Evolutionary conservation across 176 grass and related monocot species (phyloP).

Genomic region (Dactylis glomerata): DNA sequence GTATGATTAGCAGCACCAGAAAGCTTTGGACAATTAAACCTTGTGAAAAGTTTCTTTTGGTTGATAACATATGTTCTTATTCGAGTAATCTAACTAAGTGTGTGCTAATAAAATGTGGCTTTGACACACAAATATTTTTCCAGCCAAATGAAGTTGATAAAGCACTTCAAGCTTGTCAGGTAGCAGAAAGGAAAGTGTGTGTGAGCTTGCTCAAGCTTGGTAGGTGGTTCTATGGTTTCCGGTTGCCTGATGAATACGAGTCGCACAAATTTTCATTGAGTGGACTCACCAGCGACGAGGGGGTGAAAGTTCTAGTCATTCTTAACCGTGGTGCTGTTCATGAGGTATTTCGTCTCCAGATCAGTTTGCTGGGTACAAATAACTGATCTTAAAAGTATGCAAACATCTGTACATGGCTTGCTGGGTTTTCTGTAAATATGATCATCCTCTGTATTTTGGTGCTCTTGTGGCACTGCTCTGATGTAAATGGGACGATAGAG

Average conservation of each 20-base stretch:
- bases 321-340: constrained; percentile 81
- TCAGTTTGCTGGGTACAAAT: constrained; percentile 40
- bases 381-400: constrained; percentile 18
- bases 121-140: neutral
- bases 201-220: constrained; percentile 67
- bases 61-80: neutral
- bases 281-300: constrained; percentile 46
- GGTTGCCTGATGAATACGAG: constrained; percentile 53
- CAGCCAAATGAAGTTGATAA: constrained; percentile 63
- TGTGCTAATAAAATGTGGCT: neutral
- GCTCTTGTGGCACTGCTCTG: neutral
- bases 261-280: constrained; percentile 50
- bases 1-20: neutral
- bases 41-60: neutral
- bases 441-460: constrained; percentile 14
- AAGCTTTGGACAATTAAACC: neutral
- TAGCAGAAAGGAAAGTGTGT: constrained; percentile 51
- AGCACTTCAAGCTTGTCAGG: constrained; percentile 42
- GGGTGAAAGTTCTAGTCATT: constrained; percentile 49
- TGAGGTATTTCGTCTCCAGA: constrained; percentile 69
- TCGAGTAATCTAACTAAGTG: neutral
- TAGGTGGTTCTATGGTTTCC: constrained; percentile 85
- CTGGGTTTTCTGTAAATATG: constrained; percentile 34
- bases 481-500: constrained; percentile 19
- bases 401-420: neutral